Base-by-base conservation (phyloP, 2,329 filamentous ascomycete genomes). In the Tympanopsis confertula region DNA sequence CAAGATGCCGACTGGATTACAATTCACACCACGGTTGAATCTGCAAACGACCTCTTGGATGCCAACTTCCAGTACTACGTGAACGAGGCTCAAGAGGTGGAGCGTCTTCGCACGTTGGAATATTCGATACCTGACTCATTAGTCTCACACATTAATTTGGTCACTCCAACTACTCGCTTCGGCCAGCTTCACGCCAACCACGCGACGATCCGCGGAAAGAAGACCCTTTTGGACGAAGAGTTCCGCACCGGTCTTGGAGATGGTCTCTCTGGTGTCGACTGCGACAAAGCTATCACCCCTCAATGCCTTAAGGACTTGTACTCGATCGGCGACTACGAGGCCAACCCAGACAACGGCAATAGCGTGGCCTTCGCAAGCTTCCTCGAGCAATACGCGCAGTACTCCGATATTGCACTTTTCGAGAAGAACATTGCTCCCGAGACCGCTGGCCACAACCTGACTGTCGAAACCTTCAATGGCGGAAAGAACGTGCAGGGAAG, bases 341-440 rank as follows among this genome's bases (percentile, higher is more conserved):
- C 70, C 5, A 75, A 55, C 17, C 70, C 77, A 10, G 72, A 64
- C 48, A 74, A 65, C 18, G 80, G 59, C 0, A 79, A 80, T 40
- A 71, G 68, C 41, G 72, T 79, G 37, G 81, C 79, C n/a, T 75
- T 86, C 14, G 46, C 47, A 15, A 66, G 63, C 4, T 71, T 68
- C 42, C 45, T 58, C 0, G 52, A 57, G 26, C 62, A 75, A 55
- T 66, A 69, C 28, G 69, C 68, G 5, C 65, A 70, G 20, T 62
- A 67, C 32, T 51, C 51, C 5, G 74, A 83, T 42, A 64, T 80
- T 2, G 56, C 68, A 19, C 48, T 62, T 1, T 84, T 82, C 49
- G 56, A 81, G 35, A 39, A 59, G 12, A 55, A 56, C 15, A 80
- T 70, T 48, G 67, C 69, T 3, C 65, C 72, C 0, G 63, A 68